Conservation (phyloP, 345 rosid genomes). For the Gossypium turneri region DNA sequence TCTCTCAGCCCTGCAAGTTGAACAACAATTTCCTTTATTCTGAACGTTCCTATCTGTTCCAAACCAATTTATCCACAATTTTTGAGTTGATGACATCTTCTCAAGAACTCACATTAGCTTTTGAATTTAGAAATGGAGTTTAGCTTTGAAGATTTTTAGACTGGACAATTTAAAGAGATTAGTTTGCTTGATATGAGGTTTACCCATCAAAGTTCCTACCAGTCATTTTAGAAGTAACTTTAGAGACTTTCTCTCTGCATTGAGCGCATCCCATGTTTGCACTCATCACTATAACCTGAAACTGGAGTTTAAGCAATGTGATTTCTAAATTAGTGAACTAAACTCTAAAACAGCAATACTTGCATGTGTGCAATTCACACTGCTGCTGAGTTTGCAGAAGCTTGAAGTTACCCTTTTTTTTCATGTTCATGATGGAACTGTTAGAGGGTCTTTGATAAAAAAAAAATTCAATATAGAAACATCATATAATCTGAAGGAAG, state of each 20-base stretch:
- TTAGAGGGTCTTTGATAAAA: not conserved
- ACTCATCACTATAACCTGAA: constrained; percentile 49
- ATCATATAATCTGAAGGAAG: not conserved
- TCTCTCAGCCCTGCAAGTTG: constrained; percentile 38
- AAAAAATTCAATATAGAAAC: not conserved
- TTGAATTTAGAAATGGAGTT: not conserved
- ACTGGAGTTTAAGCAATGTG: constrained; percentile 22
- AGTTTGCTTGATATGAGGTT: no score
- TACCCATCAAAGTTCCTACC: constrained; percentile 26
- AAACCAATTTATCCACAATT: not conserved
- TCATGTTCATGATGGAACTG: not conserved
- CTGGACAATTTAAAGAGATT: no score
- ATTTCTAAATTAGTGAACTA: not conserved
- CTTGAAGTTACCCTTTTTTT: not conserved
- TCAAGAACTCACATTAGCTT: not conserved
- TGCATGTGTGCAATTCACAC: not conserved
- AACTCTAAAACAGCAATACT: not conserved
- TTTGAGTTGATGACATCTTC: no score
- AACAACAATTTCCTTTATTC: not conserved
- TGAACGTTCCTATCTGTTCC: not conserved
- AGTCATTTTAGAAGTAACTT: constrained; percentile 32
- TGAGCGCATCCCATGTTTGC: constrained; percentile 44
- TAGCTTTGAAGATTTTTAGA: not conserved
- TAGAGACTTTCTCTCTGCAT: constrained; percentile 35
- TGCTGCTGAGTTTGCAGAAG: not conserved